Conservation (phyloP, 2,329 filamentous ascomycete species). For the Diaporthe citri region DNA sequence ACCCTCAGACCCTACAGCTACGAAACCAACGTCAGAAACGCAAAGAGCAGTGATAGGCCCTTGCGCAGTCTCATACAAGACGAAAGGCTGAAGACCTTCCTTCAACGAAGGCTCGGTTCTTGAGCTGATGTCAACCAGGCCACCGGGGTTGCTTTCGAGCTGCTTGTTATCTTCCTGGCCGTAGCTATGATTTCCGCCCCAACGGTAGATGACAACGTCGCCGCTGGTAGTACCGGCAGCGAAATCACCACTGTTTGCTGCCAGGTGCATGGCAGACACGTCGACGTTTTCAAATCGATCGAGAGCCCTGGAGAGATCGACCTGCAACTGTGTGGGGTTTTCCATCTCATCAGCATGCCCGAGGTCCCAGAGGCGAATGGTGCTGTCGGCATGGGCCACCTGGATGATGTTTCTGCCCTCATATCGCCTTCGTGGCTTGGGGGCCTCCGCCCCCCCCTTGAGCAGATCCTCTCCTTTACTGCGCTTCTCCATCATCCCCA, state of each 20-base stretch:
- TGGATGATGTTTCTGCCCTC: conserved; percentile 88
- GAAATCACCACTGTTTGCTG: conserved; percentile 84
- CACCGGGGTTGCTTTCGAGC: conserved; percentile 72
- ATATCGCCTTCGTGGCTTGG: conserved; percentile 78
- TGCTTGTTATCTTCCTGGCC: conserved; percentile 71
- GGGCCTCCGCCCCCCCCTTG: conserved; percentile 81
- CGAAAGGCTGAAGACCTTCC: conserved; percentile 76
- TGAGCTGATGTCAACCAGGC: conserved; percentile 79
- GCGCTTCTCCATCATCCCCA: conserved; percentile 89
- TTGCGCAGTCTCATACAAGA: conserved; percentile 85
- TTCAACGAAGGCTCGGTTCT: conserved; percentile 80
- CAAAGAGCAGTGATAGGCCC: conserved; percentile 84
- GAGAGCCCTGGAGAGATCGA: conserved; percentile 86
- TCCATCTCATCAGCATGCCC: conserved; percentile 95
- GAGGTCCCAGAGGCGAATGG: conserved; percentile 91
- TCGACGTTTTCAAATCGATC: conserved; percentile 83
- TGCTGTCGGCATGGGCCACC: conserved; percentile 90
- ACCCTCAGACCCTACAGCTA: conserved; percentile 86
- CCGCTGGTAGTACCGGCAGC: conserved; percentile 84
- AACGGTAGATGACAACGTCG: conserved; percentile 89
- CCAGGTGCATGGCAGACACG: conserved; percentile 83
- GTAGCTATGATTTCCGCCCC: conserved; percentile 82
- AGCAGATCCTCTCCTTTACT: conserved; percentile 83
- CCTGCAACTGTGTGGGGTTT: conserved; percentile 83
- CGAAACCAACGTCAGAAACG: conserved; percentile 93